A percentile compares a stretch with the other conserved stretches of the same genome.
These are phyloP conservation scores for Bjerkandera adusta DNA, from an alignment of 1,284 basidiomycete species.

Conservation along the genomic window DNA sequence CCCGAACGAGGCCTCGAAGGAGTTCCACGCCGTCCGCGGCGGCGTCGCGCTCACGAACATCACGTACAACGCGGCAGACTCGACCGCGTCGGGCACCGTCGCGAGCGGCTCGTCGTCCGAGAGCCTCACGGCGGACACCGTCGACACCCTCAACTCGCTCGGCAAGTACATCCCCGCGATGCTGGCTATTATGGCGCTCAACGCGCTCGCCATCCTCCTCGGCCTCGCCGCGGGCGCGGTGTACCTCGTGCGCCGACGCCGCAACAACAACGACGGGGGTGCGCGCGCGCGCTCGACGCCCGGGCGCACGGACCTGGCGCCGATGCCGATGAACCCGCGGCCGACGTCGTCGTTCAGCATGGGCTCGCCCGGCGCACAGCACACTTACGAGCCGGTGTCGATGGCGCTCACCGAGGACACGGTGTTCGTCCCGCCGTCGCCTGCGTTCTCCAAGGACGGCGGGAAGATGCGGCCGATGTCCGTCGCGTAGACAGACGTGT, in stretches of 20 bases:
- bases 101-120: constrained; percentile 38
- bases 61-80: constrained; percentile 58
- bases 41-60: constrained; percentile 61
- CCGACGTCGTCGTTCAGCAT: constrained; percentile 24
- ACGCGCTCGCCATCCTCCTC: constrained; percentile 62
- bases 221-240: constrained; percentile 50
- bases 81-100: constrained; percentile 20
- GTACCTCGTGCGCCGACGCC: constrained; percentile 42
- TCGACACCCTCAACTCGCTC: constrained; percentile 56
- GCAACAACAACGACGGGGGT: constrained; percentile 34
- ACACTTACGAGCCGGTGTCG: constrained; percentile 67
- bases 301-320: constrained; percentile 52
- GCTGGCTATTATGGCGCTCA: constrained; percentile 69
- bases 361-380: constrained; percentile 22
- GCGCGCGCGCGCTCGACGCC: constrained; percentile 38
- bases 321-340: constrained; percentile 43
- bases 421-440: constrained; percentile 62
- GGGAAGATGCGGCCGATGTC: constrained; percentile 42
- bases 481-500: too few species aligned
- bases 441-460: constrained; percentile 50
- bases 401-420: constrained; percentile 76
- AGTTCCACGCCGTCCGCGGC: constrained; percentile 67
- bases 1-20: constrained; percentile 62
- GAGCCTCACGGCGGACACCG: constrained; percentile 51
- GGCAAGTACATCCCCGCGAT: constrained; percentile 64